A percentile compares a stretch with the other conserved stretches of the same genome.
phyloP scores from a whole-genome alignment of 805 yeast species.

The Teunomyces tritomae region DNA sequence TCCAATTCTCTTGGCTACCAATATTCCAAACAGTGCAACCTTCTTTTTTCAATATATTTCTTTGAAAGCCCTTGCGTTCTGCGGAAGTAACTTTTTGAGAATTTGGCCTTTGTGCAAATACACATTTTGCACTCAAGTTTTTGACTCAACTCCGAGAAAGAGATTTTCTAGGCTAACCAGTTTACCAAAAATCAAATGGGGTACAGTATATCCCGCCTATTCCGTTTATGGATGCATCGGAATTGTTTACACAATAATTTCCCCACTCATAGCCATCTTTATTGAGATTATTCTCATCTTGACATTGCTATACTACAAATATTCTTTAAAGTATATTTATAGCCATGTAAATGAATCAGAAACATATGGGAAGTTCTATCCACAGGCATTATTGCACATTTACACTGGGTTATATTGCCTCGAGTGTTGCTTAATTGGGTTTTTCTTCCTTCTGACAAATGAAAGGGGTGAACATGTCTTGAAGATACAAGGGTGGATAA shows the following conservation, averaged over 20 bases:
- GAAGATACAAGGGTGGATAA: conserved; percentile 49
- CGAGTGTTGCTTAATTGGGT: conserved; percentile 74
- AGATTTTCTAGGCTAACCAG: conserved; percentile 43
- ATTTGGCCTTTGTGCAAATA: conserved; percentile 48
- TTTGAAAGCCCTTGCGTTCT: conserved; percentile 70
- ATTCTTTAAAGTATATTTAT: conserved; percentile 59
- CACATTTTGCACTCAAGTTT: conserved; percentile 29
- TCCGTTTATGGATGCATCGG: conserved; percentile 79
- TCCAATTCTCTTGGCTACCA: conserved; percentile 68
- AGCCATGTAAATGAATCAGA: conserved; percentile 53
- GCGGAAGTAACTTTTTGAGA: conserved; percentile 70
- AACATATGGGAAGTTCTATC: conserved; percentile 68
- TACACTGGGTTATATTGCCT: conserved; percentile 80
- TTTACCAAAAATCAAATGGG: conserved; percentile 63
- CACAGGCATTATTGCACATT: conserved; percentile 70
- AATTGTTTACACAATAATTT: conserved; percentile 70
- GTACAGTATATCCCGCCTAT: conserved; percentile 71
- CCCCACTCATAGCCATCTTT: conserved; percentile 72
- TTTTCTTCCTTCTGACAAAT: conserved; percentile 62
- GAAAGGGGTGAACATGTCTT: conserved; percentile 42
- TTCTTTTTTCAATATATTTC: conserved; percentile 79
- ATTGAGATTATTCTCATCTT: conserved; percentile 52
- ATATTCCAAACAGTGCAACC: conserved; percentile 81
- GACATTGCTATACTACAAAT: conserved; percentile 65
- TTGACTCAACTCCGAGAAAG: conserved; percentile 63